Evolutionary conservation across 306 rosid genomes (phyloP), one percentile per base, ranked within the genome.

Genomic region (Vigna hirtella): DNA sequence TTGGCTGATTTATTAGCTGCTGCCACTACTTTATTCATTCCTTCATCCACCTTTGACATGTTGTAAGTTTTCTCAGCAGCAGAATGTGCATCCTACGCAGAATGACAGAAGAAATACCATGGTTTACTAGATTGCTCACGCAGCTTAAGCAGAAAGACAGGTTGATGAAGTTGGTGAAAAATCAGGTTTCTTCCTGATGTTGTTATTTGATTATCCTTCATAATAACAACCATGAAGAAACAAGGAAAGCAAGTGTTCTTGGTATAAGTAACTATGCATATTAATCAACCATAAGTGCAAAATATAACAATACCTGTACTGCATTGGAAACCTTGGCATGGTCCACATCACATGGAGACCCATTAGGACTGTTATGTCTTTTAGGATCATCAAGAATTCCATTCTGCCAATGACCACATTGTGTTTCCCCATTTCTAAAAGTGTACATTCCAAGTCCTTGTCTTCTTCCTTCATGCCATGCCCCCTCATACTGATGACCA

Each of bases 401-500:
- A 79, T 92, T 86, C 87, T 95, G 91, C 98, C 98, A 95, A 66
- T 95, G 96, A 80, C 98, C 98, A 58, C 89, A 89, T 79, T 91
- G 91, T 38, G 89, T 89, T 80, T 91, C 98, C 78, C 98, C 98
- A 58, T 80, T 95, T 84, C 93, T 89, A 85, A 91, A 95, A 73
- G 93, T 88, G 84, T 95, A 95, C 78, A 65, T 86, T 52, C 98
- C 98, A 63, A 88, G 76, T 49, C 98, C 98, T 83, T 95, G 98
- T 85, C 93, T 88, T 77, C 89, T 91, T 77, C 98, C 98, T 83
- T 95, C 97, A 40, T 95, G 98, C 98, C 98, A 95, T 8, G 97
- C 97, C 68, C 98, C 98, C 81, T 91, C 98, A 55, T 89, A 95
- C 30, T 32, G 80, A 79, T 92, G 97, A 36, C 97, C 98, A 77